These are phyloP conservation scores for Funneliformis geosporum DNA, from an alignment of 192 early-diverging fungal species.

Conservation along the genomic window DNA sequence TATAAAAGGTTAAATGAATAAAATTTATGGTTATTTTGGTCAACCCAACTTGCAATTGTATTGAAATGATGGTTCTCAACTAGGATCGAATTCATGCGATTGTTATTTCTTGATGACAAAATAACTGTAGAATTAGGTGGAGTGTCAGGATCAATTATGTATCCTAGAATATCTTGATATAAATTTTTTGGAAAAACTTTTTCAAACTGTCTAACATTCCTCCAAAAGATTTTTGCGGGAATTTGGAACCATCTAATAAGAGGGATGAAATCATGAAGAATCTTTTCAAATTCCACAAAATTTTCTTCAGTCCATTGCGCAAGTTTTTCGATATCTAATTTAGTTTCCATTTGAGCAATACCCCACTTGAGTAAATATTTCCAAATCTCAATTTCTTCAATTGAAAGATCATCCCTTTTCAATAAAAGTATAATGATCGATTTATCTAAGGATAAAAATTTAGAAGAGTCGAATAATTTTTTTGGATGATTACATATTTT, in stretches of 20 bases:
- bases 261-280: background rate
- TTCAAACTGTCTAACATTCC: background rate
- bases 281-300: background rate
- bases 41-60: background rate
- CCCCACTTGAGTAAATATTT: constrained; percentile 10
- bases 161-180: background rate
- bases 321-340: background rate
- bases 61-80: background rate
- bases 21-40: background rate
- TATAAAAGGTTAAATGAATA: background rate
- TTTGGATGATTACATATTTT: background rate
- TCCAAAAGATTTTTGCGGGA: background rate
- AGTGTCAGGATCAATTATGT: background rate
- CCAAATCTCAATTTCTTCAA: constrained; percentile 18
- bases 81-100: too few species aligned
- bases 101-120: too few species aligned
- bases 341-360: background rate
- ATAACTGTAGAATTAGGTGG: background rate
- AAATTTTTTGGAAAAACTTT: background rate
- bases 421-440: background rate
- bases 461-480: background rate
- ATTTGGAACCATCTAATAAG: background rate
- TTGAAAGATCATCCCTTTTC: background rate
- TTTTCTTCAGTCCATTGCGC: background rate
- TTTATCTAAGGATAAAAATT: constrained; percentile 3